A percentile compares a stretch with the other conserved stretches of the same genome.
phyloP scores from a whole-genome alignment of 306 rosid species.

The Vigna reflexopilosa region DNA sequence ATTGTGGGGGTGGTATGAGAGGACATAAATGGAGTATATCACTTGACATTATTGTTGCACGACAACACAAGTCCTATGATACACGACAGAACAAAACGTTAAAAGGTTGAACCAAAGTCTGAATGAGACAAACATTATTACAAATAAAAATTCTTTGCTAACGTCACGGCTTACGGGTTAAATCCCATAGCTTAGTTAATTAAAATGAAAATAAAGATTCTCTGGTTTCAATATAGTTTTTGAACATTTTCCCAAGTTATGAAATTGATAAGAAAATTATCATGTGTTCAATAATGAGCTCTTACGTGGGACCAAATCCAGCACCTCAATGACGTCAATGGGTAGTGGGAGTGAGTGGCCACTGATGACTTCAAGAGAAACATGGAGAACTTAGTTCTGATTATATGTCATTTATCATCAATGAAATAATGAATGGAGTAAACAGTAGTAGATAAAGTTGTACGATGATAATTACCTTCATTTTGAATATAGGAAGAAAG shows the following conservation, averaged over 20 bases:
- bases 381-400: background rate
- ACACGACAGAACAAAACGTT: conserved; percentile 2
- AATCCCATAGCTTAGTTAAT: background rate
- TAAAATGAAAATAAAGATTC: conserved; percentile 19
- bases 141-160: background rate
- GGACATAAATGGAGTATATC: background rate
- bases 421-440: no score
- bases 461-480: no score
- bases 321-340: background rate
- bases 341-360: background rate
- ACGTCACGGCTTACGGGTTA: conserved; percentile 42
- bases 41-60: conserved; percentile 3
- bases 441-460: no score
- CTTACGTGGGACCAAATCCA: background rate
- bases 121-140: conserved; percentile 27
- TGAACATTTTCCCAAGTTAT: background rate
- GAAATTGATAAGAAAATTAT: background rate
- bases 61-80: background rate
- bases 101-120: background rate
- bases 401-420: no score
- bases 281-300: background rate
- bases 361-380: background rate
- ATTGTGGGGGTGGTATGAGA: background rate
- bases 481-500: no score
- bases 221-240: background rate